Evolutionary conservation across 140 eudicot genomes (phyloP).

Genomic region (Ambrosia hybrid): DNA sequence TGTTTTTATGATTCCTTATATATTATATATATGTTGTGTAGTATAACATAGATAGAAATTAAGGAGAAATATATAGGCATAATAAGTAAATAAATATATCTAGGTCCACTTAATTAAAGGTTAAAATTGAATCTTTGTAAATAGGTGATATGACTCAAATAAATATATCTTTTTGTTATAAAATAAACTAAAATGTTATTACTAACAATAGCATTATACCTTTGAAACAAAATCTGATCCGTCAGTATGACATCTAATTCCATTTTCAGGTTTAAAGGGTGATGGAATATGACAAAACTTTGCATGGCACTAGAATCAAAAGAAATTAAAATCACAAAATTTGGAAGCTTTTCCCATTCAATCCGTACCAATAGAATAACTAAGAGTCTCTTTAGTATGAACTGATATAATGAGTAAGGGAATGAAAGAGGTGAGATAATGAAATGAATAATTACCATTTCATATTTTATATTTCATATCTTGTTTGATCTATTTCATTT

Average conservation of each 20-base stretch:
- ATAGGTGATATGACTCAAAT: not conserved
- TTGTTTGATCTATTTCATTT: too few species aligned
- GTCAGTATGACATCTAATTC: conserved; percentile 31
- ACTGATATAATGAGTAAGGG: too few species aligned
- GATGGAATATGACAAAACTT: conserved; percentile 15
- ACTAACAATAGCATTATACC: conserved; percentile 5
- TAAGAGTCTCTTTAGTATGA: not conserved
- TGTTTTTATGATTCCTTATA: too few species aligned
- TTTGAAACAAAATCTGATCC: conserved; percentile 25
- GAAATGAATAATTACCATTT: too few species aligned
- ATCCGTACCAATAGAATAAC: conserved; percentile 18
- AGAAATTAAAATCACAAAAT: not conserved
- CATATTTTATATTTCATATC: too few species aligned
- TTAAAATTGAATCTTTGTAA: not conserved
- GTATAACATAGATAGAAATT: too few species aligned
- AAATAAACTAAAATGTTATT: conserved; percentile 1
- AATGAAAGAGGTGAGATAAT: too few species aligned
- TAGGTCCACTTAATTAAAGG: not conserved
- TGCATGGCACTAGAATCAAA: not conserved
- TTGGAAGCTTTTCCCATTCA: conserved; percentile 22
- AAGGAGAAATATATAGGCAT: too few species aligned
- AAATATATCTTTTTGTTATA: not conserved
- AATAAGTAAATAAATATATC: too few species aligned
- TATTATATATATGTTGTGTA: too few species aligned
- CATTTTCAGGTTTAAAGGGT: conserved; percentile 15